A percentile compares a stretch with the other conserved stretches of the same genome.
These are phyloP conservation scores for Colletotrichum caudatum DNA, from an alignment of 2,329 filamentous ascomycete species.

Conservation along the genomic window DNA sequence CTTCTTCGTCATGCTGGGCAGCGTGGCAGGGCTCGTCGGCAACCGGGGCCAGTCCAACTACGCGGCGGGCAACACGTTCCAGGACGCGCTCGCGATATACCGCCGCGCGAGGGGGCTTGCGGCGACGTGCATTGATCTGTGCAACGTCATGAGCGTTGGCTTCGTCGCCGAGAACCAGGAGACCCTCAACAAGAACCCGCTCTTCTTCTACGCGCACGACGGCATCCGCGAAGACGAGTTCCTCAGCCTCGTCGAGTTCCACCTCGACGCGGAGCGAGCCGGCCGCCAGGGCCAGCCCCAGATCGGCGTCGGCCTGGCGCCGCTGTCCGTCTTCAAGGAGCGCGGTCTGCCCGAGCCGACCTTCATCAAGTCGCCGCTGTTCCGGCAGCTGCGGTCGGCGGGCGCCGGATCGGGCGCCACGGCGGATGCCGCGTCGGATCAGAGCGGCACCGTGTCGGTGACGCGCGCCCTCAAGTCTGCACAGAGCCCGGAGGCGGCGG, in stretches of 20 bases:
- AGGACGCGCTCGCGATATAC: neutral
- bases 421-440: neutral
- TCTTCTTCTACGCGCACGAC: neutral
- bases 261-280: slow-evolving; percentile 11
- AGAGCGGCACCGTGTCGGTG: neutral
- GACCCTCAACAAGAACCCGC: slow-evolving; percentile 15
- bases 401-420: slow-evolving; percentile 4
- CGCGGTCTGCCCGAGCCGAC: slow-evolving; percentile 25
- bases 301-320: slow-evolving; percentile 12
- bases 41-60: slow-evolving; percentile 38
- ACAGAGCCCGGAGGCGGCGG: neutral
- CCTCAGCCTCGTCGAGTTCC: slow-evolving; percentile 19
- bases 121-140: neutral
- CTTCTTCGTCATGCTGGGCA: slow-evolving; percentile 52
- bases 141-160: neutral
- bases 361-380: slow-evolving; percentile 25
- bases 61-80: slow-evolving; percentile 3
- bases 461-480: neutral
- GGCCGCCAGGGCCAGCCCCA: neutral
- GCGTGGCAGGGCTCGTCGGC: slow-evolving; percentile 45
- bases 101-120: neutral
- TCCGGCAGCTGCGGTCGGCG: slow-evolving; percentile 21
- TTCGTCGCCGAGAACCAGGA: slow-evolving; percentile 29
- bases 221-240: slow-evolving; percentile 3
- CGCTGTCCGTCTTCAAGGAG: slow-evolving; percentile 20